Evolutionary conservation across 2,329 filamentous ascomycete genomes (phyloP).

Genomic region (Fusarium subglutinans): DNA sequence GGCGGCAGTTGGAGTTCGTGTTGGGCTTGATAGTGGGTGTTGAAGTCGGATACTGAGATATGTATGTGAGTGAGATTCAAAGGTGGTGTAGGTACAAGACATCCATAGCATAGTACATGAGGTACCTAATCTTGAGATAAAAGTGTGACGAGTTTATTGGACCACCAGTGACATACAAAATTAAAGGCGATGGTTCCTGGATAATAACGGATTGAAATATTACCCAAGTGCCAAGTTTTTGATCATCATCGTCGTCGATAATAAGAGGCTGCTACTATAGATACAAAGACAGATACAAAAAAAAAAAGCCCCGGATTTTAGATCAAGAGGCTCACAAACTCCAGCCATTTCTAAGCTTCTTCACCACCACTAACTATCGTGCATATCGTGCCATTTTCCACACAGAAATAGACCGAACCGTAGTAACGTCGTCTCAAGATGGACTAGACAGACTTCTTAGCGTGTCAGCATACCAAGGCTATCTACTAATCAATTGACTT

Average conservation of each 20-base stretch:
- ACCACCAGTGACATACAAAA: constrained; percentile 1
- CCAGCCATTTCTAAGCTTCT: not conserved
- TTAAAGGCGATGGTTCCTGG: constrained; percentile 12
- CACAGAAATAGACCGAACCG: constrained; percentile 3
- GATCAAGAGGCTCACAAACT: not conserved
- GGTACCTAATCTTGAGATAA: not conserved
- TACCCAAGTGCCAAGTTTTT: constrained; percentile 19
- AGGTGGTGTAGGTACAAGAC: not conserved
- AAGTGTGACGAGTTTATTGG: not conserved
- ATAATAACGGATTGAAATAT: constrained; percentile 18
- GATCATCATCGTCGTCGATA: not conserved
- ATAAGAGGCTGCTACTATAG: constrained; percentile 8
- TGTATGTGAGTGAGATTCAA: not conserved
- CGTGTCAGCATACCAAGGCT: not conserved
- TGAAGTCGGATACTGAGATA: constrained; percentile 10
- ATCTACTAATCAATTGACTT: constrained; percentile 10
- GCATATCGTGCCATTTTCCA: constrained; percentile 22
- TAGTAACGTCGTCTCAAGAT: constrained; percentile 9
- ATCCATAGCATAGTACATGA: not conserved
- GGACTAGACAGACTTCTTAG: constrained; percentile 14
- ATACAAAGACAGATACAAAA: not conserved
- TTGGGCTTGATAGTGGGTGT: constrained; percentile 29
- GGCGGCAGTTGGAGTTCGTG: constrained; percentile 33
- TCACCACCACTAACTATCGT: constrained; percentile 2
- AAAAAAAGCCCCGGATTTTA: constrained; percentile 9